Evolutionary conservation across 805 yeast genomes (phyloP), one percentile per base, ranked within the genome.

Genomic region (Wickerhamiella kurtzmanii): DNA sequence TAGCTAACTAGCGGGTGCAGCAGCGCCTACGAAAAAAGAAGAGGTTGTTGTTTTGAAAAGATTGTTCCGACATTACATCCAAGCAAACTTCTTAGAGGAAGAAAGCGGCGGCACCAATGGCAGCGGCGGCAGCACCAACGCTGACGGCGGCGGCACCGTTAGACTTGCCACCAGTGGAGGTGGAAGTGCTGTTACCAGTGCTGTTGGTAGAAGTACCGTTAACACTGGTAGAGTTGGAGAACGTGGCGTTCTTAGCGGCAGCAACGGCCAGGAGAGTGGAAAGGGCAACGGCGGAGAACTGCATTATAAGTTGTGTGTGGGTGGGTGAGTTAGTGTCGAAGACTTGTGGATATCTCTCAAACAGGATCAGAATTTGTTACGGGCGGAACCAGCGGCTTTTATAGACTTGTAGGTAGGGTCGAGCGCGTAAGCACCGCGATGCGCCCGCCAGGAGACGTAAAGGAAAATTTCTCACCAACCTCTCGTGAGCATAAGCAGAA

Each of bases 81-180:
- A 22, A n/a, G n/a, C 42, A 22, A 22, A 17, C 44, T 37, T 35
- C 44, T 50, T 50, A 52, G 28, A 50, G 49, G 42, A 50, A 37
- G 25, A 47, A 47, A 36, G 56, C 56, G 38, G 56, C 56, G 39
- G 51, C 56, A 37, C 52, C 56, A 32, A 50, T 51, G 37, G 49
- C 56, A 40, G 56, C 56, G 19, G 52, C 56, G 25, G 52, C 50
- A 38, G 52, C 55, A 20, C 44, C 51, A 43, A 50, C 53, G 32
- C 44, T 21, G 52, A 46, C 21, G 40, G 53, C 52, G 32, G 46
- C 22, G 37, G 47, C 37, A 39, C 40, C 38, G 21, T 37, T 44
- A 19, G 44, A 15, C 22, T 44, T 37, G 47, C 44, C 35, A 47
- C 22, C 21, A 17, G 37, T 8, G 32, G 40, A 20, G 37, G 13